These are phyloP conservation scores for Phellinidium pouzarii DNA, from an alignment of 1,284 basidiomycete genomes.

Conservation along the genomic window DNA sequence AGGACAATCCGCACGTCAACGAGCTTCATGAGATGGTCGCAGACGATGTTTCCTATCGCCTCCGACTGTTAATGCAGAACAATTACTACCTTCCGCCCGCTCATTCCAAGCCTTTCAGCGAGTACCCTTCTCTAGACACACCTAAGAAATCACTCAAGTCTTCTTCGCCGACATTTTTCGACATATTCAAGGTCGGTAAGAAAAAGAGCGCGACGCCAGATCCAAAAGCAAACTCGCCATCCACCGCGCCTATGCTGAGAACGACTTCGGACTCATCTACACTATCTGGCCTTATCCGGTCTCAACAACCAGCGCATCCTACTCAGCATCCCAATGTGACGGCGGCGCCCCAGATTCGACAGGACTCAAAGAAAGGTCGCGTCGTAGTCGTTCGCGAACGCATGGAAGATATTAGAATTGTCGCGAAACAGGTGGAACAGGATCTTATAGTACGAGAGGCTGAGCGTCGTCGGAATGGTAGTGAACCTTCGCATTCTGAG, in stretches of 20 bases:
- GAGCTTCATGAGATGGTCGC: conserved; percentile 49
- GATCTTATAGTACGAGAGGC: conserved; percentile 50
- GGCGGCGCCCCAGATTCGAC: conserved; percentile 25
- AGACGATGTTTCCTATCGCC: conserved; percentile 76
- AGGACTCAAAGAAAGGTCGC: conserved; percentile 31
- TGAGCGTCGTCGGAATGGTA: conserved; percentile 20
- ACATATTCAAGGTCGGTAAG: conserved; percentile 59
- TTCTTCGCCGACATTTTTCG: conserved; percentile 54
- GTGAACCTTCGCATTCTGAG: conserved; percentile 20
- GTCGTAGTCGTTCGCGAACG: conserved; percentile 77
- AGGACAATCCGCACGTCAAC: conserved; percentile 22
- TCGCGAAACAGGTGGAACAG: conserved; percentile 65
- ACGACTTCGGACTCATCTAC: conserved; percentile 58
- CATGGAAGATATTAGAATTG: conserved; percentile 58
- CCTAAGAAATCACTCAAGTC: conserved; percentile 38
- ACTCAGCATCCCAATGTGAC: conserved; percentile 36
- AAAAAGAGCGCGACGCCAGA: conserved; percentile 24
- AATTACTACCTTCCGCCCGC: conserved; percentile 80
- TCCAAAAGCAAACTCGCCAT: conserved; percentile 27
- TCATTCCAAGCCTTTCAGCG: conserved; percentile 68
- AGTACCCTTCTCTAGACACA: conserved; percentile 34
- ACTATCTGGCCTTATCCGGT: conserved; percentile 28
- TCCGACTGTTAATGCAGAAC: conserved; percentile 74
- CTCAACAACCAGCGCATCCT: conserved; percentile 27
- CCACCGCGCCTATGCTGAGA: conserved; percentile 42